phyloP scores from a whole-genome alignment of 73 alveolate genomes.

The Diophrys sp. region DNA sequence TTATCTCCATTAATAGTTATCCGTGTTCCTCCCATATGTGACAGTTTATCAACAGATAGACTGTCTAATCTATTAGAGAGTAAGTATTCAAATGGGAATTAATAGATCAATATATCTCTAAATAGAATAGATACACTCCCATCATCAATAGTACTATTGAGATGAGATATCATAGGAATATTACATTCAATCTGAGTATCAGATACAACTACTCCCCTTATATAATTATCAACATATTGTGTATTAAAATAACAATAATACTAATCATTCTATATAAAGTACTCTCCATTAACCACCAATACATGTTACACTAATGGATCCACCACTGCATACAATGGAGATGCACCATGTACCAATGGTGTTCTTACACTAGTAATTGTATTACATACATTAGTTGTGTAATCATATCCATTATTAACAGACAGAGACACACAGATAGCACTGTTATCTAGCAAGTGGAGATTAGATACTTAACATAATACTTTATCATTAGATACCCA shows the following conservation, averaged over 20 bases:
- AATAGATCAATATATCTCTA: not conserved
- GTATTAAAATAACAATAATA: not conserved
- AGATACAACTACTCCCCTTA: not conserved
- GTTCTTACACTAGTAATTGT: not conserved
- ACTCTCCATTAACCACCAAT: not conserved
- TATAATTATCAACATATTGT: not conserved
- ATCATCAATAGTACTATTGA: not conserved
- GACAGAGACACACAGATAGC: not conserved
- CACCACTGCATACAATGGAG: not conserved
- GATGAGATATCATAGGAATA: not conserved
- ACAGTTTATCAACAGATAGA: too few species aligned
- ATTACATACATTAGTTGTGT: not conserved
- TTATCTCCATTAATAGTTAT: not conserved
- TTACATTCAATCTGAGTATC: not conserved
- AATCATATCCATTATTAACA: not conserved
- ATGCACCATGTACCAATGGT: not conserved
- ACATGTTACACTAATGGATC: not conserved
- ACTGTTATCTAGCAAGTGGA: not conserved
- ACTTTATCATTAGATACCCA: not conserved
- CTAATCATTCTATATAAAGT: not conserved
- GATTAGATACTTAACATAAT: not conserved
- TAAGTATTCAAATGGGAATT: not conserved
- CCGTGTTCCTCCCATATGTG: not conserved
- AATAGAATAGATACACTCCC: not conserved
- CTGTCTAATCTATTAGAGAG: not conserved